Base-by-base conservation (phyloP, 2,329 filamentous ascomycete genomes). In the Tolypocladium ophioglossoides region DNA sequence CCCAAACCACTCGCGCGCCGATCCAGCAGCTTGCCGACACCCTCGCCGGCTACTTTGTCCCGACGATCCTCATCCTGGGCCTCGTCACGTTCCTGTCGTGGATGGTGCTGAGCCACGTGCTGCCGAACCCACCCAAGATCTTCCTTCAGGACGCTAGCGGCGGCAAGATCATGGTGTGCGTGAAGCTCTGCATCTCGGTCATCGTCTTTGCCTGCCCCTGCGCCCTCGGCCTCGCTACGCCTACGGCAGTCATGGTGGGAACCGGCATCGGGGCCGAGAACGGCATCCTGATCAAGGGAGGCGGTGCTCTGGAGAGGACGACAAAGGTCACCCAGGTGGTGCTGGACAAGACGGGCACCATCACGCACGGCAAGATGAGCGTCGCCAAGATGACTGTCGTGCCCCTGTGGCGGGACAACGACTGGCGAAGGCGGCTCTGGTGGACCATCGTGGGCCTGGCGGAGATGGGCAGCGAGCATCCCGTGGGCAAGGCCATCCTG, bases 141-240 rank as follows among this genome's bases (percentile, higher is more conserved):
- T 99, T 99, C 71, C 73, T 87, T 30, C 79, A 87, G 56, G 84
- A 86, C 55, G 80, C 82, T 47, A 92, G 87, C 64, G 94, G 94
- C 57, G 94, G 94, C 54, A 92, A 89, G 67, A 76, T 96, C 58
- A 96, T 99, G 89, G 89, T 97, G 2, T 99, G 94, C 67, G 77
- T 97, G 59, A 95, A 97, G 74, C 84, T 99, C 18, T 97, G 94
- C 72, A 99, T 99, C 62, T 95, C 94, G 0, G 94, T 99, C 61
- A 95, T 99, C 65, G 94, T 97, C 22, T 96, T 99, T 69, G 94
- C 94, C 5, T 99, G 94, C 66, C 94, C 94, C 20, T 99, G 94
- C 66, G 94, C 94, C 1, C 82, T 99, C n/a, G 94, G 94, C 54
- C 79, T 99, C 20, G 91, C 91, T 27, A 97, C 94, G 1, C 94